These are phyloP conservation scores for Trichosphaerium sp. DNA, from an alignment of 78 protist species.

Conservation along the genomic window DNA sequence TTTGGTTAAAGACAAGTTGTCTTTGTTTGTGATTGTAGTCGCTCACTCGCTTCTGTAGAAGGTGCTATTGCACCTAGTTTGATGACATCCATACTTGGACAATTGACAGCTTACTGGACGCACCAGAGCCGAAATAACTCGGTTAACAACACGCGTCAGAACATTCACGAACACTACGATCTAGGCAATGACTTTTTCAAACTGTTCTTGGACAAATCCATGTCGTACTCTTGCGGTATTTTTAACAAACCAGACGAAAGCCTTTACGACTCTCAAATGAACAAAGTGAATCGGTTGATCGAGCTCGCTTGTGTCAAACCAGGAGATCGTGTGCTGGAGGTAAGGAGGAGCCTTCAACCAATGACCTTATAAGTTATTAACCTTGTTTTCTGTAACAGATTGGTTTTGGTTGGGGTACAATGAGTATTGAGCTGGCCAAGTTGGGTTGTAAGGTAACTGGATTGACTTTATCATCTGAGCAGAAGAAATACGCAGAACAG, in stretches of 20 bases:
- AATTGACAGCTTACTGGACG: no score
- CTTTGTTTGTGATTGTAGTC: no score
- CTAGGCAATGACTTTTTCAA: slow-evolving; percentile 37
- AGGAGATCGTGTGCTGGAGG: slow-evolving; percentile 23
- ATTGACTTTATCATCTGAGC: slow-evolving; percentile 15
- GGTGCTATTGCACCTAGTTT: no score
- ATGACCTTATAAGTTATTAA: no score
- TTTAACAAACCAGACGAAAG: not conserved
- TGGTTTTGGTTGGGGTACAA: slow-evolving; percentile 47
- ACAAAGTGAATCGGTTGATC: slow-evolving; percentile 22
- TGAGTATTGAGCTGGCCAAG: slow-evolving; percentile 31
- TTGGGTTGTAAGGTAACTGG: slow-evolving; percentile 28
- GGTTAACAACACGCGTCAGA: slow-evolving; percentile 24
- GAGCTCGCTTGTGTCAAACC: slow-evolving; percentile 22
- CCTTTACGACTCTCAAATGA: slow-evolving; percentile 19
- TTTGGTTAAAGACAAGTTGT: no score
- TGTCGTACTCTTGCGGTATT: slow-evolving; percentile 47
- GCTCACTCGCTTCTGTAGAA: no score
- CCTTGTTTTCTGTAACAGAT: no score
- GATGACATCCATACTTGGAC: no score
- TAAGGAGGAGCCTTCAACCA: no score
- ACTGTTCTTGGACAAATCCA: slow-evolving; percentile 38
- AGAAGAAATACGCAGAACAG: no score
- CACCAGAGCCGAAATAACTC: slow-evolving; percentile 6
- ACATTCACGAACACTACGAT: slow-evolving; percentile 46